These are phyloP conservation scores for Ceratocystis alfenasii DNA, from an alignment of 2,329 filamentous ascomycete genomes.

Conservation along the genomic window DNA sequence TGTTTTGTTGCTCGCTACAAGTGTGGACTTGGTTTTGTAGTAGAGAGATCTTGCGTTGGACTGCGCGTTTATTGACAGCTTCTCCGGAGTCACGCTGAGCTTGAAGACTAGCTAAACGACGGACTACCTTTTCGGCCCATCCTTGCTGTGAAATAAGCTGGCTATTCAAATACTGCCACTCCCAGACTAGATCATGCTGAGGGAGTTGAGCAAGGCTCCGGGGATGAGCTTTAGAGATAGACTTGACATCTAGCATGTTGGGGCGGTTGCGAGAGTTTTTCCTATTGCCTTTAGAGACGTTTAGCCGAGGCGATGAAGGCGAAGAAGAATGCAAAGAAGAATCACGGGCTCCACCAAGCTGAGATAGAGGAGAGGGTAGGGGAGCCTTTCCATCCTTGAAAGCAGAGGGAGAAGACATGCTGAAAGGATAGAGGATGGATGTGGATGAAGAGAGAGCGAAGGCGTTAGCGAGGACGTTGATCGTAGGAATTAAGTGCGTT, in stretches of 20 bases:
- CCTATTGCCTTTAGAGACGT: background rate
- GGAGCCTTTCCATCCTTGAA: background rate
- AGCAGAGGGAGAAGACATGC: slow-evolving; percentile 4
- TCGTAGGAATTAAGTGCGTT: no score
- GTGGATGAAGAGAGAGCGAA: background rate
- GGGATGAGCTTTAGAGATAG: background rate
- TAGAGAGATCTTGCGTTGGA: slow-evolving; percentile 18
- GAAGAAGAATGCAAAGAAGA: background rate
- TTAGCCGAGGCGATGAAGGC: background rate
- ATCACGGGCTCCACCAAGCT: background rate
- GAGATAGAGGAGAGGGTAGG: background rate
- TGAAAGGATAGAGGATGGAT: background rate
- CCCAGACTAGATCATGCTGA: slow-evolving; percentile 2
- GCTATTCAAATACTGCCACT: slow-evolving; percentile 20
- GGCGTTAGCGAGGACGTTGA: background rate
- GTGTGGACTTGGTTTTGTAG: slow-evolving; percentile 15
- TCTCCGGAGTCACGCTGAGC: slow-evolving; percentile 15
- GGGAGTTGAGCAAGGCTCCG: slow-evolving; percentile 16
- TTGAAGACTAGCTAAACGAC: slow-evolving; percentile 17
- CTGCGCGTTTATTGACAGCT: slow-evolving; percentile 12
- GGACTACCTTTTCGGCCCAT: slow-evolving; percentile 16
- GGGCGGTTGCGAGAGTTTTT: background rate
- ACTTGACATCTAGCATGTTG: background rate
- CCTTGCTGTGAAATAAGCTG: slow-evolving; percentile 16
- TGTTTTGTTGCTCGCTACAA: slow-evolving; percentile 19